Conservation (phyloP, 495 filamentous ascomycete species). For the Aspergillus ellipticus region DNA sequence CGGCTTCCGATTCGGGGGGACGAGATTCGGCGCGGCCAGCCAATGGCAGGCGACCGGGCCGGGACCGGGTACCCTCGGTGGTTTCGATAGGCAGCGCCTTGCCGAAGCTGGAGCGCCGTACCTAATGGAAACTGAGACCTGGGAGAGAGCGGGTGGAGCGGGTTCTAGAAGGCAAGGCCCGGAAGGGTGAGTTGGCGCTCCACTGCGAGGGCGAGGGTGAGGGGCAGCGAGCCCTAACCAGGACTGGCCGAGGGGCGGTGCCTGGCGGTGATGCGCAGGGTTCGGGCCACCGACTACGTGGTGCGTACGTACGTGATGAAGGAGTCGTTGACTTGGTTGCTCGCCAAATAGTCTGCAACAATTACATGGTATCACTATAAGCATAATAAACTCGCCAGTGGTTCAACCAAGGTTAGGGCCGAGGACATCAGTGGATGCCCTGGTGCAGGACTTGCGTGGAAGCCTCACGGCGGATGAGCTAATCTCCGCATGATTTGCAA, state of each 20-base stretch:
- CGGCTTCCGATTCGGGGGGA: neutral
- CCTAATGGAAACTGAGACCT: slow-evolving; percentile 12
- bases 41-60: slow-evolving; percentile 18
- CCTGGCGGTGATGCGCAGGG: neutral
- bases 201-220: neutral
- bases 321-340: too few relatives aligned
- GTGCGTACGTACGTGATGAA: too few relatives aligned
- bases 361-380: too few relatives aligned
- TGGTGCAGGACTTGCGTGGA: too few relatives aligned
- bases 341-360: too few relatives aligned
- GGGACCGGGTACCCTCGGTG: slow-evolving; percentile 14
- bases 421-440: too few relatives aligned
- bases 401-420: too few relatives aligned
- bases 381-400: too few relatives aligned
- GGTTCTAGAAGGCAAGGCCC: slow-evolving; percentile 10
- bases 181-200: neutral
- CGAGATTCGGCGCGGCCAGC: slow-evolving; percentile 6
- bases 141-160: slow-evolving; percentile 4
- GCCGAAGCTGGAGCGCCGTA: slow-evolving; percentile 3
- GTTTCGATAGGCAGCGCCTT: slow-evolving; percentile 4
- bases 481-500: slow-evolving; percentile 2
- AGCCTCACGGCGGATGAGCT: neutral
- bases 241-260: neutral
- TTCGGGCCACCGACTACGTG: neutral
- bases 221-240: neutral